These are phyloP conservation scores for Aspergillus candidus DNA, from an alignment of 2,329 filamentous ascomycete genomes.

Conservation along the genomic window DNA sequence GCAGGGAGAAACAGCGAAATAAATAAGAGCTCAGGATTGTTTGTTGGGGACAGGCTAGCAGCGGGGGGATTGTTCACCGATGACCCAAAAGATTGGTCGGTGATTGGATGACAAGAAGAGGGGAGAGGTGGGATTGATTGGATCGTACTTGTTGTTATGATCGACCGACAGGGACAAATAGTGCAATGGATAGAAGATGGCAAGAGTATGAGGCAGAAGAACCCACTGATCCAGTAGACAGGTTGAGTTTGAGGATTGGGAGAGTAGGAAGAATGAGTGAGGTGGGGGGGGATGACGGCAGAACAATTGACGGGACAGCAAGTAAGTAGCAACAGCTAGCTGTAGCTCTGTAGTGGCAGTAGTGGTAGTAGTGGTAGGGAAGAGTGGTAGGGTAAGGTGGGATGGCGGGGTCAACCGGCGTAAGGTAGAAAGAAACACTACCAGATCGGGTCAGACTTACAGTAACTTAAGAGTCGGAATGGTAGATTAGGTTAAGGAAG, in stretches of 20 bases:
- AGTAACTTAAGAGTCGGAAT: constrained; percentile 7
- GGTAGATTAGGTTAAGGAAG: background rate
- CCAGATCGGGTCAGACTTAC: constrained; percentile 2
- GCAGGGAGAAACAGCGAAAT: constrained; percentile 10
- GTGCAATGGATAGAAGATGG: background rate
- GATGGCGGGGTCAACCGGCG: constrained; percentile 14
- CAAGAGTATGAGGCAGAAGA: background rate
- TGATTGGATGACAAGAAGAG: constrained; percentile 16
- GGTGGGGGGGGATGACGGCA: constrained; percentile 7
- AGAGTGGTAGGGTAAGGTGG: constrained; percentile 7
- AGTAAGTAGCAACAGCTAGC: background rate
- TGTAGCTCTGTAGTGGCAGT: background rate
- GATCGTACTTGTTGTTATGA: constrained; percentile 2
- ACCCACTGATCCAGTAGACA: background rate
- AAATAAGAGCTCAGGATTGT: constrained; percentile 14
- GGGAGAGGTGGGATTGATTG: constrained; percentile 11
- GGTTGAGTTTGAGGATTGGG: background rate
- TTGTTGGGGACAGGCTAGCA: constrained; percentile 26
- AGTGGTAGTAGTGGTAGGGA: background rate
- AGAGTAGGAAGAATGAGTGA: background rate
- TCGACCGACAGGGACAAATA: background rate
- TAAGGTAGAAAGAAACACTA: constrained; percentile 5
- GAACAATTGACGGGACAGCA: background rate
- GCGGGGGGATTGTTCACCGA: constrained; percentile 34
- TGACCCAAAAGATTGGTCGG: constrained; percentile 30